Percentiles rank a stretch among this genome's conserved stretches.
Conservation (phyloP, 176 grass and related monocot genomes). For the Carex cristatella region DNA sequence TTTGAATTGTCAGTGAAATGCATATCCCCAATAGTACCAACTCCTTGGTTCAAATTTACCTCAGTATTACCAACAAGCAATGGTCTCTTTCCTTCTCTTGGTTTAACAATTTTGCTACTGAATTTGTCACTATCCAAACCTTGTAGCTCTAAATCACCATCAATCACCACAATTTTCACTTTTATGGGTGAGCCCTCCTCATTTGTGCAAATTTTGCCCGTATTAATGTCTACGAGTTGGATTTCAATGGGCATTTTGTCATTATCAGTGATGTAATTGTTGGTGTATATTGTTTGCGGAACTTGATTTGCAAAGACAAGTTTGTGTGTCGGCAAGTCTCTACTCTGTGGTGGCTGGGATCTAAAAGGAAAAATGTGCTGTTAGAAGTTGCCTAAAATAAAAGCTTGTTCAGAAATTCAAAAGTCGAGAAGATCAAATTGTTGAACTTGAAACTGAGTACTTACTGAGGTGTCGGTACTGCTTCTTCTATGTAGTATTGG, state of each 20-base stretch:
- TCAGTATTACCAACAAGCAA: slow-evolving; percentile 63
- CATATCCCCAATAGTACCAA: slow-evolving; percentile 52
- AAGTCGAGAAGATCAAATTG: not conserved
- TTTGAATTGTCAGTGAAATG: slow-evolving; percentile 89
- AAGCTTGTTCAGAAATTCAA: slow-evolving; percentile 10
- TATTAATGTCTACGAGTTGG: slow-evolving; percentile 45
- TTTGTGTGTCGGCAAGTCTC: slow-evolving; percentile 41
- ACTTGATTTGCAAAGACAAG: slow-evolving; percentile 66
- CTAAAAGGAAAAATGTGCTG: slow-evolving; percentile 26
- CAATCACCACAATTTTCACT: slow-evolving; percentile 75
- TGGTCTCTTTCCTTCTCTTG: slow-evolving; percentile 75
- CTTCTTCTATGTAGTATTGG: slow-evolving; percentile 13
- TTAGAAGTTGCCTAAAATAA: not conserved
- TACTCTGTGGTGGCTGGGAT: slow-evolving; percentile 37
- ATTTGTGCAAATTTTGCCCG: slow-evolving; percentile 41
- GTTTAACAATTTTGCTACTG: slow-evolving; percentile 55
- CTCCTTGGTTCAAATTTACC: slow-evolving; percentile 61
- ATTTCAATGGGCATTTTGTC: slow-evolving; percentile 57
- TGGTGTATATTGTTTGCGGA: slow-evolving; percentile 65
- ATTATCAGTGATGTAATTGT: slow-evolving; percentile 62
- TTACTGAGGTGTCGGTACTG: not conserved
- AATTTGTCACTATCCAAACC: slow-evolving; percentile 85
- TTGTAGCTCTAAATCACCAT: slow-evolving; percentile 79
- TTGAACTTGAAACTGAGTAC: not conserved
- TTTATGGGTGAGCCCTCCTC: slow-evolving; percentile 48